These are phyloP conservation scores for Mycena maculata DNA, from an alignment of 768 basidiomycete species.

Conservation along the genomic window DNA sequence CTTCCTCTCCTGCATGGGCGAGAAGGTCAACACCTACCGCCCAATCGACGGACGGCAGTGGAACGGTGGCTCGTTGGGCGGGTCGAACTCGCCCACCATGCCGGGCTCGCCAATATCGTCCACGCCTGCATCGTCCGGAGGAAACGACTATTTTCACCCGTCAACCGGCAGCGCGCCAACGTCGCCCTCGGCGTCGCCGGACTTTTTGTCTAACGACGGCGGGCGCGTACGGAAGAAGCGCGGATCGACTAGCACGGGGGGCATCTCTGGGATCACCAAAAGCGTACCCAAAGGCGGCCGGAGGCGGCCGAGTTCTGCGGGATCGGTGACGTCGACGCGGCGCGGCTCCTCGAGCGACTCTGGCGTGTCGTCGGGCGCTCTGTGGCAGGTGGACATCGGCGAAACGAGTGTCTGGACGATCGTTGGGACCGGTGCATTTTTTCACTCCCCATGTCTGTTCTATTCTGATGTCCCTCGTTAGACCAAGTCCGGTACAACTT, in stretches of 20 bases:
- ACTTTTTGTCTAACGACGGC: constrained; percentile 84
- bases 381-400: constrained; percentile 92
- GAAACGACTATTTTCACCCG: constrained; percentile 75
- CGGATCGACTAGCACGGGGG: constrained; percentile 78
- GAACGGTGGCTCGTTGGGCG: constrained; percentile 60
- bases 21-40: constrained; percentile 92
- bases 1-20: constrained; percentile 92
- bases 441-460: constrained; percentile 32
- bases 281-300: constrained; percentile 67
- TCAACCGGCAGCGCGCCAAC: constrained; percentile 74
- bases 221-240: constrained; percentile 89
- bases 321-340: constrained; percentile 73
- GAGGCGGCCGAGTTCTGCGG: constrained; percentile 81
- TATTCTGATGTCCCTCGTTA: constrained; percentile 44
- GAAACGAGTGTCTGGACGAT: constrained; percentile 97
- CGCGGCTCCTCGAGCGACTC: constrained; percentile 75
- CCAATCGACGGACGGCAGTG: constrained; percentile 87
- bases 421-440: constrained; percentile 80
- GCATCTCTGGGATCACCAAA: constrained; percentile 63
- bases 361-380: constrained; percentile 79
- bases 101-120: constrained; percentile 79
- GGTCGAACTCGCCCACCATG: constrained; percentile 67
- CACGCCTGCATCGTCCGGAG: constrained; percentile 64
- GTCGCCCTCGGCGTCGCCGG: constrained; percentile 71
- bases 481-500: constrained; percentile 96